Base-by-base conservation (phyloP, 2,329 filamentous ascomycete species). In the Aschersonia sp. region DNA sequence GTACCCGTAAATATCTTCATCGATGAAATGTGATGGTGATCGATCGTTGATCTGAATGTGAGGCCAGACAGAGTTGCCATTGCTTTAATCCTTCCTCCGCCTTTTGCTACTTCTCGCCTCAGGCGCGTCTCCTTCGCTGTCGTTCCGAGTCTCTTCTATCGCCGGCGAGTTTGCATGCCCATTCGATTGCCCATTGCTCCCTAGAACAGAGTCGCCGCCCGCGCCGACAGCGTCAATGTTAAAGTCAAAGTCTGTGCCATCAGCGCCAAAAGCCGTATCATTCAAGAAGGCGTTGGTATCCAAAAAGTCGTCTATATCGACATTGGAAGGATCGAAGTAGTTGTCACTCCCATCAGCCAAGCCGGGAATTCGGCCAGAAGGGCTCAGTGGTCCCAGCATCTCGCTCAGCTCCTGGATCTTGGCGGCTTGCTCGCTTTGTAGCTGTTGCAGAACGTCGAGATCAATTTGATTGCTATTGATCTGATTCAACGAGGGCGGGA, bases 381-480 rank as follows among this genome's bases (percentile, higher is more conserved):
- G 89, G 57, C 83, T 89, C 9, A 94, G 72, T 0, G 89, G 89
- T 5, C 85, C 82, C 5, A 96, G 73, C 12, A 88, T 69, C 48
- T 78, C 80, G 46, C 80, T 80, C 7, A 96, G 71, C 50, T 85
- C 80, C 51, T 85, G 78, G 1, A 96, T 84, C 45, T 85, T 84
- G 45, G 75, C 75, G 51, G 84, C 81, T 58, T 95, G 89, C 51
- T 91, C 81, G 30, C 79, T 77, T 59, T 94, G 86, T 57, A 95
- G 71, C 43, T 82, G 82, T 52, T 86, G 79, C 2, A 97, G 72
- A 31, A 84, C 75, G 46, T 92, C 85, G 31, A 96, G 76, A 52
- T 94, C 85, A 10, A 82, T 72, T 51, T 84, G 75, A 4, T 84
- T 89, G 51, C 77, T 77, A 44, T 73, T 77, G 52, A 92, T 76